Conservation (phyloP, 2,329 filamentous ascomycete genomes). For the Dothistroma pini region DNA sequence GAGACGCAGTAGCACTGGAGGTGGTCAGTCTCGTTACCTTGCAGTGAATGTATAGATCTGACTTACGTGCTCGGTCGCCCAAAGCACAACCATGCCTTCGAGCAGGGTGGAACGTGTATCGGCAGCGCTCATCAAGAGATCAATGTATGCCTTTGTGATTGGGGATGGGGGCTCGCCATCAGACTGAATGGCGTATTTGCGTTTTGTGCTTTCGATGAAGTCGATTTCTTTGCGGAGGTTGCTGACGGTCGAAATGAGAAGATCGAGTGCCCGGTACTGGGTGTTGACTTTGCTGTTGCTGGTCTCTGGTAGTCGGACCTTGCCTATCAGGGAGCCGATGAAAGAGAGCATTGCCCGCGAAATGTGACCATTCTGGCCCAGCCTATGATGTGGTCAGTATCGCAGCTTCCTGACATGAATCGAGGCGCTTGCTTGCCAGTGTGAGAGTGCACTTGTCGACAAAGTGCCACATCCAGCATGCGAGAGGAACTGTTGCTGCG, state of each 20-base stretch:
- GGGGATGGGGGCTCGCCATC: constrained; percentile 42
- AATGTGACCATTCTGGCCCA: constrained; percentile 68
- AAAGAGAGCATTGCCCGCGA: constrained; percentile 67
- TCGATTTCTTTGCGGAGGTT: constrained; percentile 65
- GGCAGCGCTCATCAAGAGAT: constrained; percentile 57
- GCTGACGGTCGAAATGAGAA: constrained; percentile 61
- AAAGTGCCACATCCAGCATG: constrained; percentile 62
- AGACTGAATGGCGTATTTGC: constrained; percentile 56
- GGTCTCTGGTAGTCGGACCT: constrained; percentile 54
- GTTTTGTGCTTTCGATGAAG: constrained; percentile 64
- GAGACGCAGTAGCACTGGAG: constrained; percentile 46
- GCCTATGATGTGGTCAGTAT: constrained; percentile 23
- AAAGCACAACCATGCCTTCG: constrained; percentile 69
- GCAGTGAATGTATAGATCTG: neutral
- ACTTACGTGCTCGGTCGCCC: constrained; percentile 65
- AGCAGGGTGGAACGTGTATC: constrained; percentile 53
- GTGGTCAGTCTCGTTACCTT: constrained; percentile 10
- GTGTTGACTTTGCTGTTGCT: constrained; percentile 43
- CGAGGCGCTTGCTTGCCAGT: constrained; percentile 46
- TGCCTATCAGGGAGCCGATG: constrained; percentile 60
- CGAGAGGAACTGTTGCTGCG: constrained; percentile 63
- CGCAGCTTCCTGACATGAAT: neutral
- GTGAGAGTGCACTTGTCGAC: constrained; percentile 52
- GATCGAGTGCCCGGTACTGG: constrained; percentile 57
- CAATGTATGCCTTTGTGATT: constrained; percentile 54